Base-by-base conservation (phyloP, 2,329 filamentous ascomycete species). In the Epichloe sibirici region DNA sequence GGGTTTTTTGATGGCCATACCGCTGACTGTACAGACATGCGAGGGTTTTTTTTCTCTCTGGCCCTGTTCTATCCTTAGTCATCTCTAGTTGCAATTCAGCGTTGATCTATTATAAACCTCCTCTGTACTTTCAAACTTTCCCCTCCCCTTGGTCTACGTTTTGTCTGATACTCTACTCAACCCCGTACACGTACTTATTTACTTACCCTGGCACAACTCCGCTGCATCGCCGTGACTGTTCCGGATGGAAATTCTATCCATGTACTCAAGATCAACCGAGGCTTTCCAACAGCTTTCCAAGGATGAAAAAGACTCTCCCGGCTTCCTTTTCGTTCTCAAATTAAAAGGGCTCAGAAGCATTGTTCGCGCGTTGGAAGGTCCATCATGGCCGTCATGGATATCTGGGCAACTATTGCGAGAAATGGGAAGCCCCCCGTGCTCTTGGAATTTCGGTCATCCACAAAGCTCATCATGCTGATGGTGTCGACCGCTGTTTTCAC, bases 401-500 rank as follows among this genome's bases (percentile, higher is more conserved):
- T 54, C 23, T 57, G 57, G 58, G 52, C 44, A 23, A 35, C 31
- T 15, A n/a, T 56, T 13, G 52, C 42, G 39, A 51, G 57, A 45
- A 52, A 45, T 38, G 46, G 52, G 62, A 63, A 52, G n/a, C n/a
- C n/a, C 61, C 66, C 65, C 2, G 23, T 58, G 15, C 53, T 65
- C 17, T 55, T 68, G 44, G 55, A 61, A 50, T 45, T 63, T 49
- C 63, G 66, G 13, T 66, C 65, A 23, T 68, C 66, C 25, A 55
- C 64, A 47, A 57, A 57, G 9, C 57, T 67, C 23, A 66, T 68
- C 45, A 61, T 67, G 28, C 58, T 62, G 15, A 66, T 64, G 25
- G 64, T 63, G 23, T 60, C 63, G 23, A 65, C 63, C 57, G 66
- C 66, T 28, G 59, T 66, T n/a, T 68, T 67, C 48, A 66, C 66